These are phyloP conservation scores for Colletotrichum chrysophilum DNA, from an alignment of 2,329 filamentous ascomycete genomes.

Conservation along the genomic window DNA sequence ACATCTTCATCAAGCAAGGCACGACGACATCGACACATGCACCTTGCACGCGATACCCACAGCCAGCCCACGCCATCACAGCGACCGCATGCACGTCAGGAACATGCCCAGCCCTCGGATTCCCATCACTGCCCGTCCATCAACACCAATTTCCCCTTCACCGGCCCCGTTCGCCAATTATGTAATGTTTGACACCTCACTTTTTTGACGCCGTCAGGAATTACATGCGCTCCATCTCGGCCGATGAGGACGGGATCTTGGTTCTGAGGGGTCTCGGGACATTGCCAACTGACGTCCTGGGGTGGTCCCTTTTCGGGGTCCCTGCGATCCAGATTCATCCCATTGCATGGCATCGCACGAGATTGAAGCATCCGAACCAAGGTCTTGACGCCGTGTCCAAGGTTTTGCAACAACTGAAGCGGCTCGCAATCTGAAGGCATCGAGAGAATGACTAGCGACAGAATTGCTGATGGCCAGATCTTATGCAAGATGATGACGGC, in stretches of 20 bases:
- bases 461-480: neutral
- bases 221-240: neutral
- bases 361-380: neutral
- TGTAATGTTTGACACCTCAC: neutral
- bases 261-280: neutral
- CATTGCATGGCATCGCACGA: neutral
- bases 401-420: neutral
- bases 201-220: constrained; percentile 1
- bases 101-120: too few species aligned
- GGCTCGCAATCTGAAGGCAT: neutral
- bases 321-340: neutral
- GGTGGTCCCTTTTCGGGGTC: neutral
- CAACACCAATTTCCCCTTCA: neutral
- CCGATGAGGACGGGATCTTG: neutral
- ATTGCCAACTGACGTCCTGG: neutral
- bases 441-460: neutral
- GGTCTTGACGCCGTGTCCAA: neutral
- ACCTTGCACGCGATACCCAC: neutral
- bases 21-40: neutral
- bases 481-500: neutral
- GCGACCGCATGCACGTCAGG: too few species aligned
- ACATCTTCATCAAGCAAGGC: neutral
- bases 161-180: neutral
- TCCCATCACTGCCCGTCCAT: neutral
- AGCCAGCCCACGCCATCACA: neutral